A percentile compares a stretch with the other conserved stretches of the same genome.
Conservation (phyloP, 2,329 filamentous ascomycete genomes). For the Colletotrichum tropicale region DNA sequence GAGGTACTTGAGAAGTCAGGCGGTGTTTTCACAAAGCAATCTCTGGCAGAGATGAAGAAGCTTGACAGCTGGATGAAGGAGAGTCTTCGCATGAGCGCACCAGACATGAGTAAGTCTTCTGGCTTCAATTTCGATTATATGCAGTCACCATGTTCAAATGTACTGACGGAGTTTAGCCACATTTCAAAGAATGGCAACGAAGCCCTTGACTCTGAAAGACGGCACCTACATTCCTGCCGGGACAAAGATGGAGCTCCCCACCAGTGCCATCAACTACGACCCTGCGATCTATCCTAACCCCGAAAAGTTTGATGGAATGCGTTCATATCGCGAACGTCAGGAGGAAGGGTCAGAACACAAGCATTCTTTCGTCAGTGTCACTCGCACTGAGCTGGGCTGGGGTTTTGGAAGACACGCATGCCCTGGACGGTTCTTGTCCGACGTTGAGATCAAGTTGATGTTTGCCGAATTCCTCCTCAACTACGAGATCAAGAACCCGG, state of each 20-base stretch:
- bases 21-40: conserved; percentile 36
- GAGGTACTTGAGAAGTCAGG: conserved; percentile 37
- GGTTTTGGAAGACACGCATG: conserved; percentile 22
- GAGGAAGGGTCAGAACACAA: conserved; percentile 11
- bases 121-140: not conserved
- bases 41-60: conserved; percentile 40
- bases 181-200: conserved; percentile 40
- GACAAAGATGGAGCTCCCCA: conserved; percentile 44
- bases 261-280: conserved; percentile 40
- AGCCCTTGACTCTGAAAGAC: conserved; percentile 47
- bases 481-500: conserved; percentile 9
- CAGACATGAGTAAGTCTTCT: conserved; percentile 33
- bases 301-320: conserved; percentile 49
- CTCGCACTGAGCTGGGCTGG: conserved; percentile 6
- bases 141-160: not conserved
- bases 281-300: conserved; percentile 39
- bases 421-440: conserved; percentile 5
- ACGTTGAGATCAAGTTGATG: conserved; percentile 19
- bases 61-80: conserved; percentile 45
- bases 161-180: not conserved
- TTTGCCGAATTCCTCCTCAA: conserved; percentile 9
- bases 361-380: conserved; percentile 45
- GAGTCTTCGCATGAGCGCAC: conserved; percentile 33
- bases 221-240: conserved; percentile 37
- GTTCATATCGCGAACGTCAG: conserved; percentile 49